phyloP scores from a whole-genome alignment of 306 rosid genomes.

The Inga oerstediana region DNA sequence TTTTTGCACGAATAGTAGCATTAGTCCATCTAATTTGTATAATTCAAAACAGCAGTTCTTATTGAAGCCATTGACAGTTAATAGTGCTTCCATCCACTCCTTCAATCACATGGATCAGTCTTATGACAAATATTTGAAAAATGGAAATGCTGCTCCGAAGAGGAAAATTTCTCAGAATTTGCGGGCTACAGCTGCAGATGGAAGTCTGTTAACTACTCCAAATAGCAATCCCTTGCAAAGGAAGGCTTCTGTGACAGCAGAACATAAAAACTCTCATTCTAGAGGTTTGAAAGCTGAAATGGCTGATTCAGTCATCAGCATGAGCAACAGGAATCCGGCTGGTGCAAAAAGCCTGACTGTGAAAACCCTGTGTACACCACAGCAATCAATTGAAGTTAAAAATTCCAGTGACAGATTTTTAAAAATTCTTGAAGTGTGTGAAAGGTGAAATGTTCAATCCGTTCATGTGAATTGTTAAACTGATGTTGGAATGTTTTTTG shows the following conservation, averaged over 20 bases:
- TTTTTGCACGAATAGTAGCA: constrained; percentile 10
- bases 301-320: constrained; percentile 20
- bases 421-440: constrained; percentile 32
- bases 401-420: constrained; percentile 13
- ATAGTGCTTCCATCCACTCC: constrained; percentile 5
- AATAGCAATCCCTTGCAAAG: constrained; percentile 20
- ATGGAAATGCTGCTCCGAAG: constrained; percentile 27
- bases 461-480: not conserved
- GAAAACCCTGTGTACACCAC: constrained; percentile 9
- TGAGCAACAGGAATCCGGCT: not conserved
- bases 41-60: constrained; percentile 11
- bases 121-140: constrained; percentile 2
- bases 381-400: constrained; percentile 12
- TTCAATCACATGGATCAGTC: constrained; percentile 15
- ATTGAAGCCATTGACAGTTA: not conserved
- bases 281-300: constrained; percentile 23
- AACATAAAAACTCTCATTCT: constrained; percentile 18
- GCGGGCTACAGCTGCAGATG: constrained; percentile 19
- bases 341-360: constrained; percentile 2
- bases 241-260: constrained; percentile 1
- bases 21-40: constrained; percentile 1
- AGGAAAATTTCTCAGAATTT: constrained; percentile 3
- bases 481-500: not conserved
- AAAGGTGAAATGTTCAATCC: constrained; percentile 32
- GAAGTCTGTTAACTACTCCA: constrained; percentile 7